A percentile compares a stretch with the other conserved stretches of the same genome.
These are phyloP conservation scores for Dictyostelium capitatum DNA, from an alignment of 78 protist species.

Conservation along the genomic window DNA sequence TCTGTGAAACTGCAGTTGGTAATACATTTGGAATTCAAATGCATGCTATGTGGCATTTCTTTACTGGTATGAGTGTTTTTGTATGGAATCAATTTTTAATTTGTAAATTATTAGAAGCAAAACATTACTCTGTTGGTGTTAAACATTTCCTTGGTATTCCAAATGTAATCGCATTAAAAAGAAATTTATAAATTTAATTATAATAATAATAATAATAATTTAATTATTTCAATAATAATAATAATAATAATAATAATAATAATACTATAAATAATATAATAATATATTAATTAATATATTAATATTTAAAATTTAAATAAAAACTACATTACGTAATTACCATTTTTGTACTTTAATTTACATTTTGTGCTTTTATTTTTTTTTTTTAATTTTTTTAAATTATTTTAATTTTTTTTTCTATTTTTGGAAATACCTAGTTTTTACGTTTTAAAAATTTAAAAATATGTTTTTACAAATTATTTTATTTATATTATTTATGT, in stretches of 20 bases:
- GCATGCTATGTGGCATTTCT: conserved; percentile 56
- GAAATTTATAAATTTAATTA: neutral
- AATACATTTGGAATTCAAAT: conserved; percentile 44
- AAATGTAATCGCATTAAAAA: conserved; percentile 16
- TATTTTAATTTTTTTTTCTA: neutral
- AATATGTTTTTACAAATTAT: too few species aligned
- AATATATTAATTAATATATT: neutral
- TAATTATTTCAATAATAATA: neutral
- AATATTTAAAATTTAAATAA: too few species aligned
- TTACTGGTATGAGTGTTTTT: conserved; percentile 49
- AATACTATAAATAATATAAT: neutral
- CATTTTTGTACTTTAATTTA: neutral
- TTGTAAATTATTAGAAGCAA: conserved; percentile 54
- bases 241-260: neutral
- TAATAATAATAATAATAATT: neutral
- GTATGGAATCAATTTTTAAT: conserved; percentile 70
- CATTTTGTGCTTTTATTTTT: neutral
- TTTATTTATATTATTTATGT: too few species aligned
- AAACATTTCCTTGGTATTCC: conserved; percentile 36
- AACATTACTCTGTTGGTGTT: conserved; percentile 19
- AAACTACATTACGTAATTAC: neutral
- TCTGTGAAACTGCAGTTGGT: conserved; percentile 43
- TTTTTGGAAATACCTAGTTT: too few species aligned
- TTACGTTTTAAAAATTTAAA: too few species aligned
- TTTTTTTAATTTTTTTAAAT: neutral